Evolutionary conservation across 139 green algal genomes (phyloP).

Genomic region (Chara braunii): DNA sequence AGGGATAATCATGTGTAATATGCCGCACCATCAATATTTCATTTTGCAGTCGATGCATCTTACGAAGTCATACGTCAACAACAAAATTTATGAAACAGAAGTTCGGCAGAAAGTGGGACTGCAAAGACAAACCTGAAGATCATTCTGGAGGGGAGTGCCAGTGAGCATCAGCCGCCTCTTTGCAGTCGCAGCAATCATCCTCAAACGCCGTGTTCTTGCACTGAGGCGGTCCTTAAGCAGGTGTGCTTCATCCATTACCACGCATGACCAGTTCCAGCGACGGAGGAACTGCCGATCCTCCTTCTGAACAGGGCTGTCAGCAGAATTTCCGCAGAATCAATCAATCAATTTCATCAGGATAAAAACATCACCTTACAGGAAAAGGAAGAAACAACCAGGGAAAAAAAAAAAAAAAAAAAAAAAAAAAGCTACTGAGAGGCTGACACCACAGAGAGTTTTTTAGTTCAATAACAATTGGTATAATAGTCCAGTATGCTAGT

Average conservation of each 20-base stretch:
- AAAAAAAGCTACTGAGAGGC: neutral
- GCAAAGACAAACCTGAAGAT: conserved; percentile 38
- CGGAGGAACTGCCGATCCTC: conserved; percentile 53
- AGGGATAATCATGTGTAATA: too few relatives aligned
- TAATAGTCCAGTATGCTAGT: too few relatives aligned
- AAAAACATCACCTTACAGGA: neutral
- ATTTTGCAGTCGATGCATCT: too few relatives aligned
- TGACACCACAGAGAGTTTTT: neutral
- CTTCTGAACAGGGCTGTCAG: conserved; percentile 30
- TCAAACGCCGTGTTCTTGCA: conserved; percentile 16
- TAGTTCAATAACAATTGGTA: neutral
- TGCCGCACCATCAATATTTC: too few relatives aligned
- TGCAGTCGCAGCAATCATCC: conserved; percentile 18
- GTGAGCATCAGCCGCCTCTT: conserved; percentile 62
- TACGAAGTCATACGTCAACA: too few relatives aligned
- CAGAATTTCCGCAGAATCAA: neutral
- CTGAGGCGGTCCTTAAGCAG: conserved; percentile 75
- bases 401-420: neutral
- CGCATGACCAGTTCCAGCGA: conserved; percentile 11
- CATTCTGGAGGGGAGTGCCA: conserved; percentile 88
- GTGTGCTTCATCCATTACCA: conserved; percentile 63
- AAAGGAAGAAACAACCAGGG: neutral
- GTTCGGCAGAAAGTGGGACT: too few relatives aligned
- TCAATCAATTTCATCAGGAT: neutral
- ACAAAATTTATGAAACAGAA: too few relatives aligned